Conservation (phyloP, 306 rosid species). For the Hippophae gyantsensis region DNA sequence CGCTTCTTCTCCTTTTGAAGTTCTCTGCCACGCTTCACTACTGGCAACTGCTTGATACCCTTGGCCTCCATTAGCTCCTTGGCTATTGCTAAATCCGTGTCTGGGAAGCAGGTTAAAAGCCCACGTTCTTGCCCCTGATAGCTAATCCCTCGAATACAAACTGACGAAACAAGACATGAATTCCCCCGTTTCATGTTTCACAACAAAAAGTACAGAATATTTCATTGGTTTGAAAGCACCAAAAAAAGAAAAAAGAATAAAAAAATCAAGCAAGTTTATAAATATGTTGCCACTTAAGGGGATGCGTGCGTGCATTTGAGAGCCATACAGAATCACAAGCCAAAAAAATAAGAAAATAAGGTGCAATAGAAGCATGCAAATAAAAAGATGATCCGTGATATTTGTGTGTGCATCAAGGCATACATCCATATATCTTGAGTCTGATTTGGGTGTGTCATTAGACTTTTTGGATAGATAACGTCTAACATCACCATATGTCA, state of each 20-base stretch:
- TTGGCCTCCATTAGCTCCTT: slow-evolving; percentile 95
- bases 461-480: slow-evolving; percentile 51
- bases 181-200: slow-evolving; percentile 32
- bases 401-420: slow-evolving; percentile 11
- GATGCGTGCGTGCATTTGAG: too few relatives aligned
- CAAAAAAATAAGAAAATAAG: too few relatives aligned
- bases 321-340: too few relatives aligned
- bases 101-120: slow-evolving; percentile 72
- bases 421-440: slow-evolving; percentile 49
- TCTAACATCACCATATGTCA: slow-evolving; percentile 76
- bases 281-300: too few relatives aligned
- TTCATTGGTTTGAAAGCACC: neutral
- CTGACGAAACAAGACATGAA: slow-evolving; percentile 59
- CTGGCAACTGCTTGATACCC: slow-evolving; percentile 84
- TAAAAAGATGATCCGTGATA: too few relatives aligned
- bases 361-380: too few relatives aligned
- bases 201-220: neutral
- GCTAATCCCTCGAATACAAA: slow-evolving; percentile 74
- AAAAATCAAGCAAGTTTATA: too few relatives aligned
- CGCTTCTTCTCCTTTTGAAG: slow-evolving; percentile 43
- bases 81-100: slow-evolving; percentile 66
- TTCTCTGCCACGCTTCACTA: slow-evolving; percentile 58
- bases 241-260: neutral
- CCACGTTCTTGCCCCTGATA: slow-evolving; percentile 79
- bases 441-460: slow-evolving; percentile 25